Evolutionary conservation across 768 basidiomycete species (phyloP).

Genomic region (Asterophora lycoperdoides): DNA sequence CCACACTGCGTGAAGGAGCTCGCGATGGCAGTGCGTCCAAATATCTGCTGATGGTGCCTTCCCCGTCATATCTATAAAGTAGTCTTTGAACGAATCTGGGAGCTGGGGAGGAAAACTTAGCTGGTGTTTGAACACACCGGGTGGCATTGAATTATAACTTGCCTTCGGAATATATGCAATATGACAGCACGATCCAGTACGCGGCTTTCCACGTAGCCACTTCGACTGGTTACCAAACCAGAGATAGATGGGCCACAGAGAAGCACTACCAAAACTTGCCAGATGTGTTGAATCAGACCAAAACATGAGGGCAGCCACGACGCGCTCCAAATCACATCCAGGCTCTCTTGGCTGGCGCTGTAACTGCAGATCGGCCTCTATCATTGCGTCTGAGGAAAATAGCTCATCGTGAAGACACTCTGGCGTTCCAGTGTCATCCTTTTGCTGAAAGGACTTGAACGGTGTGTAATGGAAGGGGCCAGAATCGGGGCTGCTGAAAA

Average conservation of each 20-base stretch:
- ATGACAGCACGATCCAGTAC: slow-evolving; percentile 18
- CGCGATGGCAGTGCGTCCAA: slow-evolving; percentile 20
- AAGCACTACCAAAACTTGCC: slow-evolving; percentile 31
- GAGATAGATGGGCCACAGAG: slow-evolving; percentile 18
- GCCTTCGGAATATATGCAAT: slow-evolving; percentile 27
- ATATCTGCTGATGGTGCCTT: not conserved
- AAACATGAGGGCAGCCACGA: slow-evolving; percentile 26
- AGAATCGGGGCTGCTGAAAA: too few species aligned
- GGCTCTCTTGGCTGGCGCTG: slow-evolving; percentile 12
- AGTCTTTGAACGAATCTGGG: slow-evolving; percentile 9
- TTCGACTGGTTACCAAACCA: slow-evolving; percentile 33
- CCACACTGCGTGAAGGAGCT: slow-evolving; percentile 27
- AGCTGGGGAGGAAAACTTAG: not conserved
- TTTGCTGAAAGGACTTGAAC: too few species aligned
- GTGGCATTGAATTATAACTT: not conserved
- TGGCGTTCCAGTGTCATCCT: too few species aligned
- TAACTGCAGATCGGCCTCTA: not conserved
- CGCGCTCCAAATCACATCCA: slow-evolving; percentile 14
- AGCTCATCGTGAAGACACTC: too few species aligned
- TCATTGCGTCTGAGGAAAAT: not conserved
- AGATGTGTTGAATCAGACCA: slow-evolving; percentile 34
- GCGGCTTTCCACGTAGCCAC: slow-evolving; percentile 23
- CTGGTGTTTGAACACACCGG: too few species aligned
- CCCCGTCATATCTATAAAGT: not conserved
- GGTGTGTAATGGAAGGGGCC: too few species aligned